Base-by-base conservation (phyloP, 331 rosid species). In the Telfairia occidentalis region DNA sequence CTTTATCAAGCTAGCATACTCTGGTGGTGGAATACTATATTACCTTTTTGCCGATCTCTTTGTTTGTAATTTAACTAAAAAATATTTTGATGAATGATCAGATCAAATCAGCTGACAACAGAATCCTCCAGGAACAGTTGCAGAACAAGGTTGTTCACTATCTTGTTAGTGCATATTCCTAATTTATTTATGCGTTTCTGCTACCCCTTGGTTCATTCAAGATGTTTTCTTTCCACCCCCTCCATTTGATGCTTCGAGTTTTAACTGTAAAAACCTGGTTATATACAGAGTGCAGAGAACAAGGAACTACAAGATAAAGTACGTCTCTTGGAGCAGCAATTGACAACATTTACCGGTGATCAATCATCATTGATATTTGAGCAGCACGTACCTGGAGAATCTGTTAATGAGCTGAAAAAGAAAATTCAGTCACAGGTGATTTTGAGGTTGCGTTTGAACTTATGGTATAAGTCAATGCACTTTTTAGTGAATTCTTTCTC, bases 51-150 rank as follows among this genome's bases (percentile, higher is more conserved):
- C 26, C 18, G 15, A 71, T 9, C 26, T 46, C 10, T 71, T 45
- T 46, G 16, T 48, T 71, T n/a, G 3, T 18, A 30, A 30, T 30
- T 49, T 71, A 71, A 71, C 38, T 18, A 5, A 28, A 19, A n/a
- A 48, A n/a, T 42, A 55, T 61, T 34, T 64, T 61, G 49, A 43
- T 83, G 80, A 28, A 28, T 71, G 29, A 8, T 71, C 87, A 96
- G 99, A 84, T 96, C 79, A 96, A 92, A 84, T 90, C 99, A 24
- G 97, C 99, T 9, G 99, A 96, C 85, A 92, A 96, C 73, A 94
- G 99, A 71, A 87, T 96, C 71, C 99, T 96, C 65, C 97, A 96
- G 83, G 97, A 96, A 59, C 97, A 96, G 81, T 88, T 96, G 77
- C 88, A 89, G 82, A 86, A 89, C 84, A 96, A 90, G 97, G 99